Conservation (phyloP, 176 grass and related monocot genomes). For the Oryza longistaminata region DNA sequence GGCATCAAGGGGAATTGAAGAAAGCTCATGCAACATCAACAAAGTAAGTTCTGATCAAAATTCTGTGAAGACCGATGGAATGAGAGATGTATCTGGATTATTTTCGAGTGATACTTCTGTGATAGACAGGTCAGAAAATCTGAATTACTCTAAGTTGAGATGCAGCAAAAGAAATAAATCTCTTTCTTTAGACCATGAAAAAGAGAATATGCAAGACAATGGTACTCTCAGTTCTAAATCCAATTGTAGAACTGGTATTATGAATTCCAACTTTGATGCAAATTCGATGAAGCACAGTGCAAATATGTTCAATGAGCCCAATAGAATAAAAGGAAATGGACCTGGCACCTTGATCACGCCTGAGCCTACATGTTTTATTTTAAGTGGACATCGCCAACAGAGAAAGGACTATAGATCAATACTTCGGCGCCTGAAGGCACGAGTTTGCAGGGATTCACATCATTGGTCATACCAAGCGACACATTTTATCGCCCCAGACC, state of each 20-base stretch:
- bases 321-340: constrained; percentile 30
- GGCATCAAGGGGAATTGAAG: constrained; percentile 32
- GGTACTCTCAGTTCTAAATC: constrained; percentile 36
- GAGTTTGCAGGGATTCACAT: constrained; percentile 81
- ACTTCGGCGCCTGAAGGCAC: constrained; percentile 60
- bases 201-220: constrained; percentile 60
- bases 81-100: constrained; percentile 35
- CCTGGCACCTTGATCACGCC: constrained; percentile 9
- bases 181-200: constrained; percentile 50
- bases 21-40: constrained; percentile 8
- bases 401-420: constrained; percentile 63
- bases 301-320: constrained; percentile 9
- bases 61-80: constrained; percentile 18
- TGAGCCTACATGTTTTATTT: constrained; percentile 64
- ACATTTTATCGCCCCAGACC: constrained; percentile 71
- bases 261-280: constrained; percentile 23
- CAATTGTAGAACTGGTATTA: constrained; percentile 2
- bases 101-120: constrained; percentile 7
- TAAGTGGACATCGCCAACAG: constrained; percentile 66
- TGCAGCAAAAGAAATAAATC: constrained; percentile 46
- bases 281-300: constrained; percentile 27
- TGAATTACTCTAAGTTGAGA: constrained; percentile 33
- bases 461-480: constrained; percentile 90
- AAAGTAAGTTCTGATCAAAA: constrained; percentile 19
- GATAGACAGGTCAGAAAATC: constrained; percentile 29